Evolutionary conservation across 176 grass and related monocot species (phyloP), one percentile per base, ranked within the genome.

Genomic region (Lolium rigidum): DNA sequence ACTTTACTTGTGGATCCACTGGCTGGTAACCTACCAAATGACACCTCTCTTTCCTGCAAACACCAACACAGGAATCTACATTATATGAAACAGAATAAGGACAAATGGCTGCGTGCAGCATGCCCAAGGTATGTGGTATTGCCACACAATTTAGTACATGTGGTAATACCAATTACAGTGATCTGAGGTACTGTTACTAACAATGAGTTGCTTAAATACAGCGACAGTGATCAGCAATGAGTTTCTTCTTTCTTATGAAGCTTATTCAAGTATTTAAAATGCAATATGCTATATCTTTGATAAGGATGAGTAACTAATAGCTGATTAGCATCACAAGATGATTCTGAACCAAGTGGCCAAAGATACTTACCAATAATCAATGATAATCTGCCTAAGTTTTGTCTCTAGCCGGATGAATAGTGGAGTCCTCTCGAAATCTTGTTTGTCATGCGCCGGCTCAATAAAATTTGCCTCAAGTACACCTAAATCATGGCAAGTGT

Each of bases 391-490:
- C 79, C 86, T 90, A 87, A 98, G 93, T 81, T 91, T 98, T 28
- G 81, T 15, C 82, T 98, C 96, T 37, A 98, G 82, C 13, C 96
- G 90, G 77, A 94, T 94, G 78, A 98, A 98, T 72, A 98, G 73
- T 56, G 91, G 91, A 35, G 96, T 98, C 74, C 93, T 90, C 89
- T 98, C 96, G 70, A 98, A 98, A 86, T 98, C 93, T 86, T 98
- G 96, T 58, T 98, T 98, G 86, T 98, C 96, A 89, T 98, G 96
- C 84, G 96, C 93, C 18, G 96, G 96, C 85, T 98, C 96, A 76
- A 98, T 98, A 84, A 95, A 98, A 90, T 98, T 94, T 78, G 96
- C 96, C 84, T 98, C 96, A 31, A 95, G 91, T 92, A 98, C 88
- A 92, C 96, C 96, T 98, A 67, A 56, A 88, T 86, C 25, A 77